Percentiles rank a stretch among this genome's conserved stretches.
Conservation (phyloP, 768 basidiomycete species). For the Leccinum sublutescens region DNA sequence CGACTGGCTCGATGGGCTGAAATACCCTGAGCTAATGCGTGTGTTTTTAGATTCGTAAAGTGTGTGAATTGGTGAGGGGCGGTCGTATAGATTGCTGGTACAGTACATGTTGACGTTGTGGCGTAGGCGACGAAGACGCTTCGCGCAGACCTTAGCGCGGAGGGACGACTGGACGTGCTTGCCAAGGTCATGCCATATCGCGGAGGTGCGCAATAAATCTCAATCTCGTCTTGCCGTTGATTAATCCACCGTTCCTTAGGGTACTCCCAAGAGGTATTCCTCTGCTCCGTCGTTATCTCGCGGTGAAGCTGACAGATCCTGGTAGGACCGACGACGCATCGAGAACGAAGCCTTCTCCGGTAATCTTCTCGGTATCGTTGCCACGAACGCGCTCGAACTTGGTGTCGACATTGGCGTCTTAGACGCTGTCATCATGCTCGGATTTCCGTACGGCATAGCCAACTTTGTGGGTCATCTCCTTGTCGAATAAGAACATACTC, state of each 20-base stretch:
- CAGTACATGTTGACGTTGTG: conserved; percentile 15
- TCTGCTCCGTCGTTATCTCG: neutral
- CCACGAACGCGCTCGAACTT: conserved; percentile 88
- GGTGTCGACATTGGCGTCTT: conserved; percentile 90
- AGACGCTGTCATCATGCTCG: conserved; percentile 87
- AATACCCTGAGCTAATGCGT: neutral
- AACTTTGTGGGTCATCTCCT: conserved; percentile 59
- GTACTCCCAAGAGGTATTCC: conserved; percentile 64
- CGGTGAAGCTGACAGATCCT: neutral
- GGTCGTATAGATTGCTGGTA: neutral
- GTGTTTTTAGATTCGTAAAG: conserved; percentile 61
- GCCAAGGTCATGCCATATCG: conserved; percentile 78
- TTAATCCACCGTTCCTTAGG: conserved; percentile 38
- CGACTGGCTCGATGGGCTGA: neutral
- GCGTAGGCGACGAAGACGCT: conserved; percentile 77
- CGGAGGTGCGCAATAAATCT: conserved; percentile 53
- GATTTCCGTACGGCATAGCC: conserved; percentile 76
- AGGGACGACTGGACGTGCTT: conserved; percentile 76
- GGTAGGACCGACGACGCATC: conserved; percentile 75
- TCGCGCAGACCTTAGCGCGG: conserved; percentile 64
- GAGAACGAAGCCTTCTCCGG: conserved; percentile 88
- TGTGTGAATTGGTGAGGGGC: conserved; percentile 69
- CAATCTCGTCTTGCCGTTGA: neutral
- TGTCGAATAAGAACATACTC: neutral
- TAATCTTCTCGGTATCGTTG: conserved; percentile 78